phyloP scores from a whole-genome alignment of 208 protist species.

The Acanthamoeba triangularis region DNA sequence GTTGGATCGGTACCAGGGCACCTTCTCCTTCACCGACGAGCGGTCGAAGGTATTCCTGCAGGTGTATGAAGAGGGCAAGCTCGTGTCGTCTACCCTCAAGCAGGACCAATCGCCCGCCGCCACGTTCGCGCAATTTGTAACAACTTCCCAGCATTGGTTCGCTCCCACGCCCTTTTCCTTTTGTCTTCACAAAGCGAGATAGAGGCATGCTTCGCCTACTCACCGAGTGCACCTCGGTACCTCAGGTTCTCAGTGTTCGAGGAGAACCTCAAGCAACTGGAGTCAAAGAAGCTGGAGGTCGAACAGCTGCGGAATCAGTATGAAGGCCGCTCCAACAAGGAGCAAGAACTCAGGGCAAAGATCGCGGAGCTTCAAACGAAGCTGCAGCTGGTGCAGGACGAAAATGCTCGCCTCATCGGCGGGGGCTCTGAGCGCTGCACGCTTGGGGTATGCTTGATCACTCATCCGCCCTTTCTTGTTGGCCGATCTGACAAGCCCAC shows the following conservation, averaged over 20 bases:
- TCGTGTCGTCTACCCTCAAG: constrained; percentile 22
- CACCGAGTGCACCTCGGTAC: background rate
- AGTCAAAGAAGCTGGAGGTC: constrained; percentile 22
- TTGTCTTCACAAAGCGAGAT: too few species aligned
- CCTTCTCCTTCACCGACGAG: constrained; percentile 13
- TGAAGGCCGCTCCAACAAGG: background rate
- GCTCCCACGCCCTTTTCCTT: background rate
- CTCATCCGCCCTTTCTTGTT: background rate
- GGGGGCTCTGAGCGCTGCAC: constrained; percentile 28
- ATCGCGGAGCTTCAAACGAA: constrained; percentile 35
- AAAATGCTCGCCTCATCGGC: constrained; percentile 53
- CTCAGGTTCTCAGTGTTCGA: constrained; percentile 47
- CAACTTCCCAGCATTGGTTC: constrained; percentile 14
- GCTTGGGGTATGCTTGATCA: background rate
- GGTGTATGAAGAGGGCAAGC: constrained; percentile 44
- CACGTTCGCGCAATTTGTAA: constrained; percentile 26
- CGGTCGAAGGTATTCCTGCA: constrained; percentile 25
- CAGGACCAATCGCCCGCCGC: background rate
- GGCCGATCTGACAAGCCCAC: background rate
- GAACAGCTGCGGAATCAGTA: background rate
- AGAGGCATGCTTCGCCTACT: too few species aligned
- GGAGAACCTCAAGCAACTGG: constrained; percentile 1
- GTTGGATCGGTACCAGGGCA: background rate
- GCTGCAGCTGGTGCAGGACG: constrained; percentile 52
- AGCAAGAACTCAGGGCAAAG: constrained; percentile 22